These are phyloP conservation scores for Colletotrichum sp. DNA, from an alignment of 2,329 filamentous ascomycete genomes.

Conservation along the genomic window DNA sequence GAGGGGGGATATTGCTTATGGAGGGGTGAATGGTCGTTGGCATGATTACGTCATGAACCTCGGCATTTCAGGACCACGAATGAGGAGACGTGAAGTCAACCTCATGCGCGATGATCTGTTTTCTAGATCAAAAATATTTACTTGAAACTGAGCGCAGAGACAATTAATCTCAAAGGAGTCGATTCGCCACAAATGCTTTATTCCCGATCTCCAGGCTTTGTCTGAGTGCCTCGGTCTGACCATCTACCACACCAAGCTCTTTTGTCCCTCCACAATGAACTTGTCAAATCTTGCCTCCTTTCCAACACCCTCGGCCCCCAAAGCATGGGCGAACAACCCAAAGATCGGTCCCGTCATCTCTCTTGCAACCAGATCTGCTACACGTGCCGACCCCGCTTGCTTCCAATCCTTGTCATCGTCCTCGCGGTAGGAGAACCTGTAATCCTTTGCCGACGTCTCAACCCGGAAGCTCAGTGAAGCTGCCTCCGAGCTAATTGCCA, in stretches of 20 bases:
- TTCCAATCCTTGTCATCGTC: background rate
- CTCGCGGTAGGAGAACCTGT: background rate
- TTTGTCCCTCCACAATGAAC: background rate
- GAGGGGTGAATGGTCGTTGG: background rate
- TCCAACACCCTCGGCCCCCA: background rate
- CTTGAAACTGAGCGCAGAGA: background rate
- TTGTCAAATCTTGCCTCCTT: background rate
- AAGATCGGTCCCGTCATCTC: conserved; percentile 38
- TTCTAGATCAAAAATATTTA: background rate
- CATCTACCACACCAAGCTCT: background rate
- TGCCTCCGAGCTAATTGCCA: rapidly evolving
- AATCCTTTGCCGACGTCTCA: background rate
- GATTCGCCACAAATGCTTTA: background rate
- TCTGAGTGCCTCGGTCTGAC: background rate
- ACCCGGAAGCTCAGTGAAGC: background rate
- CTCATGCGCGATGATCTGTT: background rate
- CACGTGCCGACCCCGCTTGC: conserved; percentile 22
- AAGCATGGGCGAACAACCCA: conserved; percentile 28
- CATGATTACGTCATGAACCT: background rate
- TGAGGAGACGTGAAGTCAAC: background rate
- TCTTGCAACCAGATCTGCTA: conserved; percentile 31
- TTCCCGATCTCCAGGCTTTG: background rate
- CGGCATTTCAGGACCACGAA: background rate
- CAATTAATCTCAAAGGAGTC: background rate
- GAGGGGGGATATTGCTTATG: background rate